A percentile compares a stretch with the other conserved stretches of the same genome.
phyloP scores from a whole-genome alignment of 352 stramenopile species.

The Pythium sukuiense region DNA sequence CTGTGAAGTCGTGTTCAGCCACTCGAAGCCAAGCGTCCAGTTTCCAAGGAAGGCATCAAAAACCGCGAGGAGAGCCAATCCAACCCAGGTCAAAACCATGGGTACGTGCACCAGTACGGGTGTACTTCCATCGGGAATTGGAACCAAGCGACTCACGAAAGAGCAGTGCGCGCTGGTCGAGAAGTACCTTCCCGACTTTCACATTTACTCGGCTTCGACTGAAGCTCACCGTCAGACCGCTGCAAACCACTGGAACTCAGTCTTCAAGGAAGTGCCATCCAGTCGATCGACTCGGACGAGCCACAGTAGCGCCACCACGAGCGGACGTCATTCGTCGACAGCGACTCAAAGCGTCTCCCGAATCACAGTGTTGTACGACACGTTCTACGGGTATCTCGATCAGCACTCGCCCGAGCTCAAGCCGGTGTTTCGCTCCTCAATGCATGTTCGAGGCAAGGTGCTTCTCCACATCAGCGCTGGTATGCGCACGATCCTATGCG shows the following conservation, averaged over 20 bases:
- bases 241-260: slow-evolving; percentile 41
- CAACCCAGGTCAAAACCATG: neutral
- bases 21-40: neutral
- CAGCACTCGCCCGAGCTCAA: slow-evolving; percentile 46
- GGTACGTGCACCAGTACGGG: slow-evolving; percentile 1
- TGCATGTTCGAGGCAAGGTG: slow-evolving; percentile 77
- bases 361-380: slow-evolving; percentile 42
- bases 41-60: neutral
- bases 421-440: slow-evolving; percentile 46
- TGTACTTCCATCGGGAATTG: neutral
- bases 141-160: slow-evolving; percentile 11
- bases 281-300: slow-evolving; percentile 3
- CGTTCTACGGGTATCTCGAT: slow-evolving; percentile 50
- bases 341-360: slow-evolving; percentile 31
- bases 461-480: slow-evolving; percentile 86
- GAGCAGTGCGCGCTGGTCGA: slow-evolving; percentile 38
- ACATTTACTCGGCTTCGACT: slow-evolving; percentile 40
- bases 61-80: neutral
- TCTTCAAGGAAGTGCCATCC: slow-evolving; percentile 31
- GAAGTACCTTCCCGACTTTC: slow-evolving; percentile 42
- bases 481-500: slow-evolving; percentile 40
- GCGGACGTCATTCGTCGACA: neutral
- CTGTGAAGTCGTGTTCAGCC: neutral
- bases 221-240: slow-evolving; percentile 42
- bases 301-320: neutral